Base-by-base conservation (phyloP, 1,284 basidiomycete genomes). In the Puccinia hordei region DNA sequence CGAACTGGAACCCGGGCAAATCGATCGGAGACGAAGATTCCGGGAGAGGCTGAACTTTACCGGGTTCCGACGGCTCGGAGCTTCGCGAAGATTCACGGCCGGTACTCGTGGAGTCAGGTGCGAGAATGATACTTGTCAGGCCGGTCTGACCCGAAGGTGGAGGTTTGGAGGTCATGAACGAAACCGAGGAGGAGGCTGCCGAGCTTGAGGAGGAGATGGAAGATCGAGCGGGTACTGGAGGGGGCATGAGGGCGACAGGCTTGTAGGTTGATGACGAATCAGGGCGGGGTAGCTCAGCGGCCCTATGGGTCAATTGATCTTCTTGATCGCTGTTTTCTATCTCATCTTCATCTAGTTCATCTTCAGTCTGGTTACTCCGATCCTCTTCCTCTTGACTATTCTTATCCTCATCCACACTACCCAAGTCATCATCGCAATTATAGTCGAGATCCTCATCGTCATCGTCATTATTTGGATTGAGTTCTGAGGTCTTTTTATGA, bases 341-440 rank as follows among this genome's bases (percentile, higher is more conserved):
- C 46, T 76, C 41, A 6, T 74, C 73, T 61, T 33, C 73, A 44
- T 59, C 38, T 17, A 19, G 9, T 9, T 53, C 49, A 57, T 63
- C 44, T 61, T 35, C 63, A 27, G n/a, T n/a, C 13, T 66, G 15
- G 35, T 22, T 69, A 68, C 49, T 53, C 41, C 73, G 41, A 19
- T 80, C 69, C 27, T 73, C 68, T 55, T 73, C 59, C 73, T 61
- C 69, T 13, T 73, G 53, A 27, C 51, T 49, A 33, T n/a, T 46
- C n/a, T 61, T 69, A 51, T 41, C 17, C 55, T 72, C 69, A 30
- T 59, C 69, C 30, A 44, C 27, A 55, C 78, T 73, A 51, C 78
- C 78, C 17, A 78, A 19, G 41, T 78, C 76, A 65, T 69, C 66
- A 53, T 69, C 65, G 44, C 53, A 68, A 22, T 59, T 53, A 44